Conservation (phyloP, 2,329 filamentous ascomycete genomes). For the Fusarium sp. region DNA sequence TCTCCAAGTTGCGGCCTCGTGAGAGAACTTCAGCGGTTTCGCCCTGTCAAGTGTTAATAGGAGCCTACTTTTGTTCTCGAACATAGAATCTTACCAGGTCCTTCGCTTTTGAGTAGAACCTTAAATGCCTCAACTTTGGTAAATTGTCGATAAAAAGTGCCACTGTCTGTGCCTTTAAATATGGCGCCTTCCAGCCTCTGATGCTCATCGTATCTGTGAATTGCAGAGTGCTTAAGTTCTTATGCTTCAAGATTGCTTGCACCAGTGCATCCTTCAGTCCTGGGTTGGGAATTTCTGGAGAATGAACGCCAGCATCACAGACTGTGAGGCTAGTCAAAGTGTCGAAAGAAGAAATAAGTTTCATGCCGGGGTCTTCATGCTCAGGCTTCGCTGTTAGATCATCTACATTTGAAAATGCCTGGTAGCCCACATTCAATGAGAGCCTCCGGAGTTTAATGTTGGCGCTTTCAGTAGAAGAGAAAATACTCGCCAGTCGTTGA, state of each 20-base stretch:
- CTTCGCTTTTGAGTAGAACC: slow-evolving; percentile 8
- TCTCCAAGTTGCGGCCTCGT: slow-evolving; percentile 1
- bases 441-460: slow-evolving; percentile 12
- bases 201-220: not conserved
- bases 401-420: fast-evolving
- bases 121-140: slow-evolving; percentile 9
- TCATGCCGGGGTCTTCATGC: not conserved
- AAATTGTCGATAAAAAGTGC: slow-evolving; percentile 20
- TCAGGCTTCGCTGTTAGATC: not conserved
- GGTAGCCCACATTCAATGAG: not conserved
- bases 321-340: slow-evolving; percentile 21
- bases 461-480: not conserved
- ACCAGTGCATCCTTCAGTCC: slow-evolving; percentile 14
- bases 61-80: fast-evolving
- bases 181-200: slow-evolving; percentile 1
- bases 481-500: not conserved
- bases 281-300: not conserved
- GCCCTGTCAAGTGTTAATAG: not conserved
- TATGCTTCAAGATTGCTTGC: slow-evolving; percentile 32
- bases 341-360: slow-evolving; percentile 33
- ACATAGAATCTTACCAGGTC: slow-evolving; percentile 5
- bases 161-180: slow-evolving; percentile 17
- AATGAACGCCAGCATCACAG: not conserved
- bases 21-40: slow-evolving; percentile 21
- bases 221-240: slow-evolving; percentile 15